These are phyloP conservation scores for Phialophora tarda DNA, from an alignment of 2,329 filamentous ascomycete genomes.

Conservation along the genomic window DNA sequence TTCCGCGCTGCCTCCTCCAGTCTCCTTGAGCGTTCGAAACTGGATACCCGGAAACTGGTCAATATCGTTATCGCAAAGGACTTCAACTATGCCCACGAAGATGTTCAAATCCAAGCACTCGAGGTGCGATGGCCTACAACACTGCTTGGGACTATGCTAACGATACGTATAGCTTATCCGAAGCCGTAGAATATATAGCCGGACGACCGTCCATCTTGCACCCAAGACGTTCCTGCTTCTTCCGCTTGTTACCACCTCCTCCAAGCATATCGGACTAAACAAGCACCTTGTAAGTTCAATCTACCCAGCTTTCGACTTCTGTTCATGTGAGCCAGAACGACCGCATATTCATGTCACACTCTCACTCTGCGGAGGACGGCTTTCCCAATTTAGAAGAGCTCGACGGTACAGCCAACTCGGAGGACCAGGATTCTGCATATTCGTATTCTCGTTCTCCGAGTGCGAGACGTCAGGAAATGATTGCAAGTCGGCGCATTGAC, in stretches of 20 bases:
- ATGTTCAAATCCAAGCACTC: slow-evolving; percentile 80
- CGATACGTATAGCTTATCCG: slow-evolving; percentile 71
- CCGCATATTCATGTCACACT: slow-evolving; percentile 85
- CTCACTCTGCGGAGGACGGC: slow-evolving; percentile 73
- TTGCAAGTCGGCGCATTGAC: slow-evolving; percentile 37
- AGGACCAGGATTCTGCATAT: slow-evolving; percentile 27
- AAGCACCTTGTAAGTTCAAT: slow-evolving; percentile 48
- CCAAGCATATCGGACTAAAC: slow-evolving; percentile 46
- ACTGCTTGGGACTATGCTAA: slow-evolving; percentile 28
- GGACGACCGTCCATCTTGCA: slow-evolving; percentile 72
- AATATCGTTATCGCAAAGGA: slow-evolving; percentile 84
- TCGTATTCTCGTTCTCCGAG: slow-evolving; percentile 25
- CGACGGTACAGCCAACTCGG: slow-evolving; percentile 43
- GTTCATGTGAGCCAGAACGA: slow-evolving; percentile 63
- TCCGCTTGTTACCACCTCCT: slow-evolving; percentile 64
- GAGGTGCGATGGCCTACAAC: slow-evolving; percentile 51
- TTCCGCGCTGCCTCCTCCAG: slow-evolving; percentile 26
- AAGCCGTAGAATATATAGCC: slow-evolving; percentile 76
- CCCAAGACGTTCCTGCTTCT: slow-evolving; percentile 82
- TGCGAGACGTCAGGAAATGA: slow-evolving; percentile 10
- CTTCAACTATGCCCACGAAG: slow-evolving; percentile 72
- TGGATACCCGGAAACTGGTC: slow-evolving; percentile 66
- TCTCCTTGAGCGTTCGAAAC: slow-evolving; percentile 35
- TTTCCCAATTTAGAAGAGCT: slow-evolving; percentile 74
- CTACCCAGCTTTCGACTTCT: background rate